A percentile compares a stretch with the other conserved stretches of the same genome.
Evolutionary conservation across 352 stramenopile genomes (phyloP).

Genomic region (Phytopythium cucurbitacearum): DNA sequence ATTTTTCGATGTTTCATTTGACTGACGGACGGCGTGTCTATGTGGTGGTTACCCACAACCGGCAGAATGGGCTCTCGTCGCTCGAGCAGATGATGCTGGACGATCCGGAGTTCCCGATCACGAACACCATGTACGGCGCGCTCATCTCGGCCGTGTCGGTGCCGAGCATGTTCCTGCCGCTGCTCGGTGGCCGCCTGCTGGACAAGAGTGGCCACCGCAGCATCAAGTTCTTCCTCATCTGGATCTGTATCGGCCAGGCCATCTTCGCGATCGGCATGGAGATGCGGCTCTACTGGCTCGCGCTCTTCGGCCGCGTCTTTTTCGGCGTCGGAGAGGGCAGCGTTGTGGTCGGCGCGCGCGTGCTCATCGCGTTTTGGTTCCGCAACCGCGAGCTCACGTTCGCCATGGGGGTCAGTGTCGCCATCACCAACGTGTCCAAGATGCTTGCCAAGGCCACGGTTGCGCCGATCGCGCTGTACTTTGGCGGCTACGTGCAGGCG

Average conservation of each 20-base stretch:
- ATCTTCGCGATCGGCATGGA: constrained; percentile 80
- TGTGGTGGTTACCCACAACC: not conserved
- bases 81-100: constrained; percentile 79
- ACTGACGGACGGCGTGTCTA: not conserved
- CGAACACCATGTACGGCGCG: constrained; percentile 84
- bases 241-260: constrained; percentile 78
- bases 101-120: constrained; percentile 66
- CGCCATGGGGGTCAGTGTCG: constrained; percentile 86
- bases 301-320: constrained; percentile 76
- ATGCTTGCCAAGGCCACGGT: constrained; percentile 89
- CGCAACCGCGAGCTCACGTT: constrained; percentile 81
- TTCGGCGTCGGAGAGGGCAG: constrained; percentile 81
- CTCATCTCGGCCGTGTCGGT: constrained; percentile 78
- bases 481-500: constrained; percentile 81
- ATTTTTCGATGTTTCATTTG: not conserved
- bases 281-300: constrained; percentile 66
- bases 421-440: constrained; percentile 88
- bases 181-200: constrained; percentile 69
- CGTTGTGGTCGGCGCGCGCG: constrained; percentile 73
- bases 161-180: constrained; percentile 79
- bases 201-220: constrained; percentile 74
- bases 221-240: constrained; percentile 77
- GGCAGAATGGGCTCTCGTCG: constrained; percentile 76
- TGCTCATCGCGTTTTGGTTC: constrained; percentile 85
- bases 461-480: constrained; percentile 79